Evolutionary conservation across 176 grass and related monocot genomes (phyloP), one percentile per base, ranked within the genome.

Genomic region (Paspalum vaginatum): DNA sequence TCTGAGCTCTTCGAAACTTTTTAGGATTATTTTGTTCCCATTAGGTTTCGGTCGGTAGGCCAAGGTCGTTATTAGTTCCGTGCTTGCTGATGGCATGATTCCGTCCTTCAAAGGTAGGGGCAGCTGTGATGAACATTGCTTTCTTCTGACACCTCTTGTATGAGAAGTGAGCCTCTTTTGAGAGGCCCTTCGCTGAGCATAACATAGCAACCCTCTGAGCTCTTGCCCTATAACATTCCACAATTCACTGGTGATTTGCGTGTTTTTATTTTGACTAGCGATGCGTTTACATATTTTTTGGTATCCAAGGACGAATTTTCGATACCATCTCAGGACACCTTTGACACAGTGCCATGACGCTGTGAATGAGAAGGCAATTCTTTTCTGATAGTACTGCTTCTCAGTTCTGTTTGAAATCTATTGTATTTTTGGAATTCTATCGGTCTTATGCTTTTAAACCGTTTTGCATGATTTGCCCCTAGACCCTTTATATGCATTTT

Each of bases 281-380:
- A 5, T 52, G 16, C 16, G 17, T 5, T 20, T 54, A 4, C 20
- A 11, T 58, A n/a, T 6, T 17, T 39, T 69, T 5, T 27, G 22
- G 70, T 50, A 87, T 81, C 77, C 88, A 39, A 9, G 51, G 91
- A 91, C 75, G 87, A 93, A 44, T 90, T 27, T 53, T 66, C 2
- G 8, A 80, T 83, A 75, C 5, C 83, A 83, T 97, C 89, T 89
- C 93, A 97, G 91, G 94, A 86, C 91, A 97, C 91, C 91, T 97
- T 84, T 80, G 76, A 91, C 94, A 93, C 87, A 64, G 71, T 49
- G 3, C 43, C 57, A 51, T 51, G 16, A 11, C 20, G 13, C 76
- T 70, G 88, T 97, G 91, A 53, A 97, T 93, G 91, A 85, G 94
- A 97, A 89, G 76, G 7, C 62, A 69, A 70, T 84, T 90, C 41